Evolutionary conservation across 305 asterid species (phyloP), one percentile per base, ranked within the genome.

Genomic region (Plantago rigida): DNA sequence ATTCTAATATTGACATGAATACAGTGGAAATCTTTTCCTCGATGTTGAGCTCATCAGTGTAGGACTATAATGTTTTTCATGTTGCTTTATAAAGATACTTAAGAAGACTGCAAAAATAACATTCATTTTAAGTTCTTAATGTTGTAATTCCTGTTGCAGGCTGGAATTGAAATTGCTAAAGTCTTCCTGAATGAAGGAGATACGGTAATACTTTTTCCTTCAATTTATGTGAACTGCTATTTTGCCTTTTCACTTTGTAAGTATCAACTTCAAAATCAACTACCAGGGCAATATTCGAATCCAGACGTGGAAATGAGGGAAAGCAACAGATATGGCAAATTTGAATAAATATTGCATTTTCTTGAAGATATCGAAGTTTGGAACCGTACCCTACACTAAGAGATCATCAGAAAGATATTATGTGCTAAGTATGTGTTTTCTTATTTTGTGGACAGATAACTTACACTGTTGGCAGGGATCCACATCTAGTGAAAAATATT

Each of bases 121-220:
- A 41, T 13, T 54, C 34, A 52, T 53, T 62, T 47, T 51, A 49
- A 9, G 48, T 15, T 39, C 13, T 54, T 13, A 22, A 47, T 65
- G 65, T 48, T 68, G 58, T 66, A 66, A 44, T 69, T 51, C 54
- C 55, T 75, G 51, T 84, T 86, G 81, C 95, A 92, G 98, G 98
- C 82, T 68, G 98, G 98, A 57, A 82, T 88, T 79, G 98, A 92
- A 79, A 88, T 84, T 64, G 98, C 98, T 34, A 92, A 88, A 78
- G 85, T 92, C 63, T 88, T 92, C 79, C 86, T 92, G 56, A 70
- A 78, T 80, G 71, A 86, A 81, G 96, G 98, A 69, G 89, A 88
- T 47, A 84, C 89, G 67, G 98, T 65, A 31, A 36, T 41, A 66
- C 59, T 59, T 51, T 47, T 69, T 29, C 55, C 42, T 58, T 34